Evolutionary conservation across 2,329 filamentous ascomycete species (phyloP), one percentile per base, ranked within the genome.

Genomic region (Eutypa lata): DNA sequence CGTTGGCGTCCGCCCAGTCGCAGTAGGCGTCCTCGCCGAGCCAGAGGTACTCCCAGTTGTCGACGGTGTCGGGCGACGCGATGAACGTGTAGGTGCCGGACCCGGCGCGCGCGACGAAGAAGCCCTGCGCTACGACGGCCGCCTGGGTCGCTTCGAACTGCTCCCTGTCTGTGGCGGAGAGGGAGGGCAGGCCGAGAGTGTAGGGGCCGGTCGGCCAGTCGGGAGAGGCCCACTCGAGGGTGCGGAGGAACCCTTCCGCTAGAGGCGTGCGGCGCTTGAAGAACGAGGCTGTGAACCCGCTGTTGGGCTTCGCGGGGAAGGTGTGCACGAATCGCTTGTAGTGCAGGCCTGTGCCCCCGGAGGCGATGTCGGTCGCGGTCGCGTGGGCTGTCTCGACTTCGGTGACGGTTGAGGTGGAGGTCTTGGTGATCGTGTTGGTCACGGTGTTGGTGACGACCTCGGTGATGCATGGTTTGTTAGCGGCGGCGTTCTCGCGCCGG

Each of bases 31-130:
- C 50, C 24, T 49, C 52, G 50, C 54, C 52, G n/a, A 49, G 50
- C 56, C 56, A 58, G 44, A 57, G 52, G 45, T 57, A 51, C 3
- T 49, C 52, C 46, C 54, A 58, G 54, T 58, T 57, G 47, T 58
- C 54, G 38, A 55, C 50, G 28, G 38, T 28, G n/a, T 45, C 49
- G 11, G 22, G 11, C 11, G 46, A 37, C 8, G 35, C 49, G 21
- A 33, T 7, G 48, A 57, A 49, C 16, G 50, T 50, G 52, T 53
- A 57, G 2, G 46, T 51, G 28, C 54, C 56, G 2, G 50, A 38
- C 16, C 40, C 2, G 43, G 49, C 16, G 3, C 28, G 47, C 19
- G 52, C 54, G 28, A 57, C 24, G 56, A 58, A 58, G 54, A 58
- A 58, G 4, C 54, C 54, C 52, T 54, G 48, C 31, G 54, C 28